Base-by-base conservation (phyloP, 768 basidiomycete species). In the Tulasnella calospora region DNA sequence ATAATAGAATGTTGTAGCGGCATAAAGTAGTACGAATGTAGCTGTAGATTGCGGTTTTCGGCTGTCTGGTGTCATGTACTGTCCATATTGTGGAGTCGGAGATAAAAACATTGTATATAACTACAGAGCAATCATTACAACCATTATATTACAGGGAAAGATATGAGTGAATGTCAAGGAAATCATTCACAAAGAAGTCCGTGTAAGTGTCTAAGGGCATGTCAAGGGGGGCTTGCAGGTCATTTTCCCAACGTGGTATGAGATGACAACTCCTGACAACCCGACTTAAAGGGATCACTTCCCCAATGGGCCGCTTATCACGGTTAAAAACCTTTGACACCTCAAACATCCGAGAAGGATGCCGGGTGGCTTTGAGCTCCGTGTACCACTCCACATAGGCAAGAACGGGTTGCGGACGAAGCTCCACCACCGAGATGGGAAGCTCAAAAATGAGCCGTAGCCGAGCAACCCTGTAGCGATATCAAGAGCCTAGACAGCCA, bases 381-480 rank as follows among this genome's bases (percentile, higher is more conserved):
- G n/a, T n/a, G n/a, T n/a, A n/a, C n/a, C n/a, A n/a, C n/a, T n/a
- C n/a, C n/a, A n/a, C n/a, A n/a, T n/a, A n/a, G n/a, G n/a, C n/a
- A 21, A 83, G 79, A 0, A 79, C 78, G 27, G 72, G 78, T 3
- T 78, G 30, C 30, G 72, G 77, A 9, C 55, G 21, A 5, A 79
- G 80, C 27, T 79, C 75, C n/a, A 71, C 41, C 7, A 3, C 27
- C 23, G 82, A 80, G 0, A 81, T 15, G 12, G 36, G 78, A 55
- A 83, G 81, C 17, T 81, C 77, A 0, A 70, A 27, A 8, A 44
- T 69, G 3, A 83, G 73, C 55, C 79, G 80, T 0, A 73, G 81
- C 6, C 79, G 81, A 61, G 67, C 51, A 0, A 47, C 38, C 0
- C 78, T 51, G 67, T 55, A 55, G n/a, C n/a, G 30, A 13, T 35